Percentiles rank a stretch among this genome's conserved stretches.
phyloP scores from a whole-genome alignment of 2,329 filamentous ascomycete genomes.

The Neofusicoccum kwambonambiense region DNA sequence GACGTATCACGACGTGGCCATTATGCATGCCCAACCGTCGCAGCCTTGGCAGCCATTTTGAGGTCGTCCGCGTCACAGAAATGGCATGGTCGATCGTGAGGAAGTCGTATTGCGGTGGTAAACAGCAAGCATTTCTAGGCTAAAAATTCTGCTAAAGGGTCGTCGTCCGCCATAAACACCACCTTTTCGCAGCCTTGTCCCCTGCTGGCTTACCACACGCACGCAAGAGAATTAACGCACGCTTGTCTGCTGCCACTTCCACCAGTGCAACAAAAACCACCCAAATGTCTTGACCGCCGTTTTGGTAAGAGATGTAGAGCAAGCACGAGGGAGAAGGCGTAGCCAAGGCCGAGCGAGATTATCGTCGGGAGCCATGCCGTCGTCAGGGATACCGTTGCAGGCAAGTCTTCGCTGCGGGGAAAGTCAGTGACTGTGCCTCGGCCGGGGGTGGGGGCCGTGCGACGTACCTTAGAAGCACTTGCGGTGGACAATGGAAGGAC shows the following conservation, averaged over 20 bases:
- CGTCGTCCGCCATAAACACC: slow-evolving; percentile 14
- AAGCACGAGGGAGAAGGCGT: slow-evolving; percentile 18
- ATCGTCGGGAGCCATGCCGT: slow-evolving; percentile 14
- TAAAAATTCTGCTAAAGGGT: slow-evolving; percentile 16
- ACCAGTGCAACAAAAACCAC: slow-evolving; percentile 17
- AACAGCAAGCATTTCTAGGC: slow-evolving; percentile 17
- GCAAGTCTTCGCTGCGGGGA: slow-evolving; percentile 27
- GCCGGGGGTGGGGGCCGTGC: neutral
- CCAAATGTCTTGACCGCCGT: slow-evolving; percentile 18
- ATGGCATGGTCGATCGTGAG: neutral
- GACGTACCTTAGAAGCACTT: slow-evolving; percentile 96
- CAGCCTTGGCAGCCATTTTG: neutral
- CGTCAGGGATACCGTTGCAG: slow-evolving; percentile 12
- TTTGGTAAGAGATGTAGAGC: slow-evolving; percentile 18
- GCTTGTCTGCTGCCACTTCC: slow-evolving; percentile 13
- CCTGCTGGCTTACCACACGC: slow-evolving; percentile 12
- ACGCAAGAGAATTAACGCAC: slow-evolving; percentile 17
- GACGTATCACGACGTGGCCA: neutral
- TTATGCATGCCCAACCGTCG: neutral
- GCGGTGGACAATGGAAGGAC: slow-evolving; percentile 98
- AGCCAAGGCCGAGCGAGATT: slow-evolving; percentile 9
- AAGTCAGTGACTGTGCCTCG: slow-evolving; percentile 3
- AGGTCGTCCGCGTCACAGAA: neutral
- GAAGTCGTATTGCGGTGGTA: slow-evolving; percentile 14
- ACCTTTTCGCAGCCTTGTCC: slow-evolving; percentile 14